Evolutionary conservation across 2,329 filamentous ascomycete genomes (phyloP).

Genomic region (Stemphylium vesicarium): DNA sequence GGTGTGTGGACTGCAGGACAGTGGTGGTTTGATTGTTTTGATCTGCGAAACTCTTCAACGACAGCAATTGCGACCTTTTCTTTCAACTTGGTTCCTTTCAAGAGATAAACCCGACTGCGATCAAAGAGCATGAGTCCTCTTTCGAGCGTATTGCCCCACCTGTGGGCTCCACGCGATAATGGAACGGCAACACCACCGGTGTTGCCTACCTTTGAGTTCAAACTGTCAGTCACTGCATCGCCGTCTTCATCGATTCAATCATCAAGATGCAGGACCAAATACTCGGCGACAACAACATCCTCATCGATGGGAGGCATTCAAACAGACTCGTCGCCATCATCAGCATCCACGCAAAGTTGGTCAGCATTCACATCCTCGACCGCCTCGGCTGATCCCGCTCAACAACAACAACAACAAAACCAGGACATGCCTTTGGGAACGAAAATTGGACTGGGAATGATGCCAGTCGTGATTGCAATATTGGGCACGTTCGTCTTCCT

Average conservation of each 20-base stretch:
- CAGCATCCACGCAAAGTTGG: neutral
- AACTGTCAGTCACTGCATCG: neutral
- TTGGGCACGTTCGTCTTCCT: conserved; percentile 23
- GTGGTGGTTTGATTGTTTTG: too few relatives aligned
- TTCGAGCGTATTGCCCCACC: neutral
- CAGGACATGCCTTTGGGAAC: conserved; percentile 11
- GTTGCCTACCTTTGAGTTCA: neutral
- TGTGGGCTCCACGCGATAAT: neutral
- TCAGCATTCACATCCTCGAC: neutral
- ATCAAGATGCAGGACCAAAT: neutral
- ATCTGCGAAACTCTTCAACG: too few relatives aligned
- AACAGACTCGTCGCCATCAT: neutral
- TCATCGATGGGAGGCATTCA: neutral
- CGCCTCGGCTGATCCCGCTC: neutral
- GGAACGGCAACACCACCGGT: neutral
- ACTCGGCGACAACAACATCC: neutral
- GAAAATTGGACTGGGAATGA: conserved; percentile 35
- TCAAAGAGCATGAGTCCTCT: conserved; percentile 6
- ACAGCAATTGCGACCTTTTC: too few relatives aligned
- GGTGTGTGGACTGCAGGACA: too few relatives aligned
- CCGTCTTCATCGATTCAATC: neutral
- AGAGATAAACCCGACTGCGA: neutral
- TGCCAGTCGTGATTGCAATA: conserved; percentile 22
- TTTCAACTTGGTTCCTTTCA: neutral
- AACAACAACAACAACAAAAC: neutral